Evolutionary conservation across 2,329 filamentous ascomycete species (phyloP), one percentile per base, ranked within the genome.

Genomic region (Aspergillus japonicus): DNA sequence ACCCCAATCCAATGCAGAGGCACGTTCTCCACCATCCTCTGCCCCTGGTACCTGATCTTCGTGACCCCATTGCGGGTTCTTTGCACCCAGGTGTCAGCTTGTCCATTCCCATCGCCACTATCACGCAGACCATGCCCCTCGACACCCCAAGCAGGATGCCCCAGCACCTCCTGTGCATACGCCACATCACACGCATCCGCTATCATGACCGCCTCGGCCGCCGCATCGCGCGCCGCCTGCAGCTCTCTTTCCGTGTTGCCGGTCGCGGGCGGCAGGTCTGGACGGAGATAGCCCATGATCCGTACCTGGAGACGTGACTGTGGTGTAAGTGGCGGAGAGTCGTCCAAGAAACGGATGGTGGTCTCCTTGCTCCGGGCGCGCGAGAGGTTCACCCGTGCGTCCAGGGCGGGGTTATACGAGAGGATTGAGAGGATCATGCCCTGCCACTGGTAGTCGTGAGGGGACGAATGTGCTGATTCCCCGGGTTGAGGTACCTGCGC

Each of bases 1-100:
- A 90, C 78, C 0, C 87, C 87, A 3, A 82, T 77, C 66, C 77
- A 77, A 68, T 89, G 85, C 50, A 87, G 66, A 2, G 87, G 87
- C 3, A 89, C 76, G 56, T 79, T 78, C 61, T 88, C 86, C 6
- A 88, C 77, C 44, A 80, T 77, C 60, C 78, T 81, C 72, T 87
- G 84, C 2, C 84, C 77, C 21, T 73, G 78, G 16, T 79, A 76
- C 24, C 83, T 77, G 2, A 79, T 74, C 54, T 81, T 81, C 1
- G 81, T 77, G 62, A 84, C 78, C 16, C 78, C 75, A 44, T 83
- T 81, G 8, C 70, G 64, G 4, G 75, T 80, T 56, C 78, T 77
- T 42, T 80, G 75, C 24, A 79, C 77, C 67, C 63, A 53, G 47
- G 12, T n/a, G 57, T 60, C 24, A 4, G 56, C 42, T 16, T 10